Percentiles rank a stretch among this genome's conserved stretches.
Conservation (phyloP, 1,284 basidiomycete species). For the Tilletia horrida region DNA sequence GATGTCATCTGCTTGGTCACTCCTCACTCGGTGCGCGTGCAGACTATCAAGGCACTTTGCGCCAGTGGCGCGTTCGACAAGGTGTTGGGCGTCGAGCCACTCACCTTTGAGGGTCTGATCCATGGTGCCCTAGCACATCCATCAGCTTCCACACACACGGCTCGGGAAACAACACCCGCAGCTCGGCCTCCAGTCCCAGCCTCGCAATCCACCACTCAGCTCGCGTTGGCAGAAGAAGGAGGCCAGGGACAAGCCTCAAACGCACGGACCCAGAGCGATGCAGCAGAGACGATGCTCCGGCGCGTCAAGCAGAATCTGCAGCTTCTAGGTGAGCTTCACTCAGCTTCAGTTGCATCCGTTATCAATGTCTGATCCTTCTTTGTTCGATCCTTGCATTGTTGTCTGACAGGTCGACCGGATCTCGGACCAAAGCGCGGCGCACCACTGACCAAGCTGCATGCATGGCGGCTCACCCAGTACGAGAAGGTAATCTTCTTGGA, state of each 20-base stretch:
- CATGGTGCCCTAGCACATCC: conserved; percentile 19
- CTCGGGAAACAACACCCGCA: not conserved
- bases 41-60: conserved; percentile 70
- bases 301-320: conserved; percentile 14
- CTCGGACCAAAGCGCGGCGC: conserved; percentile 62
- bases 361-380: not conserved
- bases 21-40: conserved; percentile 84
- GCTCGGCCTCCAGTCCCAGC: not conserved
- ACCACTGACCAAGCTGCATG: conserved; percentile 90
- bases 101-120: conserved; percentile 33
- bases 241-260: not conserved
- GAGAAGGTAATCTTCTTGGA: conserved; percentile 89
- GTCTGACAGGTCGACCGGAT: conserved; percentile 66
- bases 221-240: conserved; percentile 3
- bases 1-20: conserved; percentile 88
- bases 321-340: conserved; percentile 1
- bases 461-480: conserved; percentile 84
- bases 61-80: conserved; percentile 71
- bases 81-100: conserved; percentile 76
- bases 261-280: not conserved
- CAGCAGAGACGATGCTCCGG: not conserved
- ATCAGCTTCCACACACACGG: not conserved
- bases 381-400: not conserved
- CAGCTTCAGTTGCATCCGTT: not conserved
- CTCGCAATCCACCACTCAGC: not conserved